These are phyloP conservation scores for Plectosphaerella plurivora DNA, from an alignment of 2,329 filamentous ascomycete species.

Conservation along the genomic window DNA sequence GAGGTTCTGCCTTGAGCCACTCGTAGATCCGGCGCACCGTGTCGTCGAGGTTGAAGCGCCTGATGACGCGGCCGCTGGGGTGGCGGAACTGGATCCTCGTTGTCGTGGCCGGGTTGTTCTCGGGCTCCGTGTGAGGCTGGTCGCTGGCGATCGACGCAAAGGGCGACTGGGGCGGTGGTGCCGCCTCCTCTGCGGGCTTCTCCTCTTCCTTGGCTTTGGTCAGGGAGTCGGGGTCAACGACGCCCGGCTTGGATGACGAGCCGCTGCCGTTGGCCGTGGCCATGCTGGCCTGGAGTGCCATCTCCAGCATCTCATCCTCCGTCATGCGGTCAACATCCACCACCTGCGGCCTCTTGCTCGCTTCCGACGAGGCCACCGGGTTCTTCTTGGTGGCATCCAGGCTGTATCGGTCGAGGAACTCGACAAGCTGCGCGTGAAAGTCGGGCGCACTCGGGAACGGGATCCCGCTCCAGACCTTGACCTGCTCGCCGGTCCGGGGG, in stretches of 20 bases:
- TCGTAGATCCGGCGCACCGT: constrained; percentile 83
- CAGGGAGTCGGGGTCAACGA: constrained; percentile 81
- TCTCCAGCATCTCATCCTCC: constrained; percentile 94
- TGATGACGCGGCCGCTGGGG: constrained; percentile 77
- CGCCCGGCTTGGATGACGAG: constrained; percentile 39
- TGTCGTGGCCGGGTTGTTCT: constrained; percentile 62
- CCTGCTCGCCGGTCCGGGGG: constrained; percentile 90
- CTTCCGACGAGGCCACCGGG: constrained; percentile 71
- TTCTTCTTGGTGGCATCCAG: constrained; percentile 86
- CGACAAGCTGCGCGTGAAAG: constrained; percentile 86
- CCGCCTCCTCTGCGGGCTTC: constrained; percentile 25
- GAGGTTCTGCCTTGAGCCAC: constrained; percentile 86
- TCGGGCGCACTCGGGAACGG: constrained; percentile 73
- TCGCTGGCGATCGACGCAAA: constrained; percentile 71
- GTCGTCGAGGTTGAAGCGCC: constrained; percentile 75
- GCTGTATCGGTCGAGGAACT: constrained; percentile 97
- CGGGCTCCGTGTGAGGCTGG: constrained; percentile 74
- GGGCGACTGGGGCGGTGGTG: constrained; percentile 23
- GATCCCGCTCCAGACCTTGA: constrained; percentile 89
- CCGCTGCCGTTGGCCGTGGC: constrained; percentile 37
- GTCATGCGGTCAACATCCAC: constrained; percentile 84
- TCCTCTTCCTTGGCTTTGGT: constrained; percentile 51
- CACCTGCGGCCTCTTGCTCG: constrained; percentile 63
- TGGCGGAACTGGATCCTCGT: constrained; percentile 93
- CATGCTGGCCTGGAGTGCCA: constrained; percentile 87